A percentile compares a stretch with the other conserved stretches of the same genome.
phyloP scores from a whole-genome alignment of 768 basidiomycete genomes.

The Boletus fagicola region DNA sequence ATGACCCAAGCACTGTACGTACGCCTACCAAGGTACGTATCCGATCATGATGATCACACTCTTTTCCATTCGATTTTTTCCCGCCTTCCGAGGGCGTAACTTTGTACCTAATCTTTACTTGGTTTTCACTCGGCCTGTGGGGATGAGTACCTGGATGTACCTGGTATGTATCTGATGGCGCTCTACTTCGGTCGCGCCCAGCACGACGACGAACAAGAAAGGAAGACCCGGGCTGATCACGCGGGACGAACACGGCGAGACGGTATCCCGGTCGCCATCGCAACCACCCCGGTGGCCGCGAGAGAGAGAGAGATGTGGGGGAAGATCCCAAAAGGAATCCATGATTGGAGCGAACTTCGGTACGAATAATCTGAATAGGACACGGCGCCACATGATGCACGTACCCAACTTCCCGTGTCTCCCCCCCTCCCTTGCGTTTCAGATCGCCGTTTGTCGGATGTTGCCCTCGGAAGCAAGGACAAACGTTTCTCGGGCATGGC shows the following conservation, averaged over 20 bases:
- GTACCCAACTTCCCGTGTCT: background rate
- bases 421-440: constrained; percentile 4
- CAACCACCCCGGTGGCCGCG: constrained; percentile 19
- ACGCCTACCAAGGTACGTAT: constrained; percentile 3
- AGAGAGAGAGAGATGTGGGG: background rate
- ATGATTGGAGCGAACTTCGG: background rate
- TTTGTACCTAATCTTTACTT: constrained; percentile 21
- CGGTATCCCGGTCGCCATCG: constrained; percentile 32
- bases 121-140: constrained; percentile 4
- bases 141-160: background rate
- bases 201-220: background rate
- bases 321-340: background rate
- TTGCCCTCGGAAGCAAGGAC: background rate
- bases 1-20: constrained; percentile 9
- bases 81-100: constrained; percentile 6
- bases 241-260: constrained; percentile 32
- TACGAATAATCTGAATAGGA: background rate
- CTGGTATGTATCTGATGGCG: constrained; percentile 6
- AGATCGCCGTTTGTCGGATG: constrained; percentile 6
- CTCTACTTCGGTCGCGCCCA: background rate
- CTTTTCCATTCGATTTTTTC: constrained; percentile 5
- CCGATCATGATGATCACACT: constrained; percentile 8
- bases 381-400: background rate
- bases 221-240: constrained; percentile 29
- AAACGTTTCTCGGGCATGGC: background rate